Evolutionary conservation across 441 rosid genomes (phyloP).

Genomic region (Lagerstroemia fauriei): DNA sequence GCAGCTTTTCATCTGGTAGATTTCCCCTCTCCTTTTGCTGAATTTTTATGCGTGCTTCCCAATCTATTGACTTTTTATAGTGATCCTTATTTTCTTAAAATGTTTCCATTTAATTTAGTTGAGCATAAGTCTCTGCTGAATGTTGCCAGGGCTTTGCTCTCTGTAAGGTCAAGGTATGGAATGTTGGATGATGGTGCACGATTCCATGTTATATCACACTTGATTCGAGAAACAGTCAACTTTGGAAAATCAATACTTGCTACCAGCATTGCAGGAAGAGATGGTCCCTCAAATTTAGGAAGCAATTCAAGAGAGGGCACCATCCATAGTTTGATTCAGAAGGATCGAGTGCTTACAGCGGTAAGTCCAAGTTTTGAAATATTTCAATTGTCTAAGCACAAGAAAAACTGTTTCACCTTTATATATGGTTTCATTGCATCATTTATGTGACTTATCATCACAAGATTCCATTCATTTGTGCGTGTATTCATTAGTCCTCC

Average conservation of each 20-base stretch:
- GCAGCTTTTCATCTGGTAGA: constrained; percentile 89
- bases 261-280: constrained; percentile 69
- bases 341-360: constrained; percentile 83
- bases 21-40: constrained; percentile 11
- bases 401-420: not conserved
- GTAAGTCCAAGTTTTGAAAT: constrained; percentile 42
- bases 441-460: not conserved
- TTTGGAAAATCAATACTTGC: constrained; percentile 90
- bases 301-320: constrained; percentile 70
- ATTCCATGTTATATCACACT: constrained; percentile 85
- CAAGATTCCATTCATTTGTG: not conserved
- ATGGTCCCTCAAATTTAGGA: constrained; percentile 64
- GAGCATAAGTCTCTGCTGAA: constrained; percentile 29
- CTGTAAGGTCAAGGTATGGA: constrained; percentile 78
- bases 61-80: constrained; percentile 3
- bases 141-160: constrained; percentile 74
- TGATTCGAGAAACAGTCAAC: constrained; percentile 86
- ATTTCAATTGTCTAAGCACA: constrained; percentile 5
- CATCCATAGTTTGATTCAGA: constrained; percentile 81
- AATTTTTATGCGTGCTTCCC: not conserved
- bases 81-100: constrained; percentile 9
- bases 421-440: not conserved
- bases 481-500: not conserved
- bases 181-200: constrained; percentile 89
- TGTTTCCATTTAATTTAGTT: constrained; percentile 10